Base-by-base conservation (phyloP, 2,329 filamentous ascomycete species). In the Colletotrichum sp. region DNA sequence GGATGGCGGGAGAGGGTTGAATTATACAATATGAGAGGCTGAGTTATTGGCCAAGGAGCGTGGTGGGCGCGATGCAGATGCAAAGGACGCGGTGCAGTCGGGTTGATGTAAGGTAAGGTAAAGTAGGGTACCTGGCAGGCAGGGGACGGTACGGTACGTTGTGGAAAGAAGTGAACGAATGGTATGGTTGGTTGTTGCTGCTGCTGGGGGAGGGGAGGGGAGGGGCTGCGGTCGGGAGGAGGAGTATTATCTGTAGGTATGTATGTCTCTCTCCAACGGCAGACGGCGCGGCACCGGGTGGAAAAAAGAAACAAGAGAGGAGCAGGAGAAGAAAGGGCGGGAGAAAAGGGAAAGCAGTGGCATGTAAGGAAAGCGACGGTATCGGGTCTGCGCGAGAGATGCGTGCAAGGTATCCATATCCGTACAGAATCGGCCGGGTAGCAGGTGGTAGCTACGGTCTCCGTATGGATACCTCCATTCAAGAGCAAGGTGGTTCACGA, bases 281-380 rank as follows among this genome's bases (percentile, higher is more conserved):
- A 44, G 52, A 64, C 65, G 52, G 57, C 26, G 60, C 55, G 57
- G 55, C 36, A 62, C 28, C 24, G 39, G 34, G 26, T 18, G 49
- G 49, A 18, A 60, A 32, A 28, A 64, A 69, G 32, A 68, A 32
- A 21, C 28, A 69, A 72, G n/a, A 67, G 52, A 72, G 36, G 32
- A 64, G 44, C 68, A 66, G 26, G 36, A 44, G 49, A 39, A 72
- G 59, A 9, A 44, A 69, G 62, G 69, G 67, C 24, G 36, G 60
- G 68, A 74, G 59, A 72, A 70, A 75, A 71, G 70, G 73, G 73
- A 76, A 73, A 72, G 39, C 64, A 64, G 60, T 60, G 70, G 73
- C 64, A 76, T 73, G 73, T 76, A 76, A 73, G 55, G 67, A 28
- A 62, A 55, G 28, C 28, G n/a, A 32, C 59, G 49, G 71, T 63